phyloP scores from a whole-genome alignment of 495 filamentous ascomycete genomes.

The Hyaloscypha bicolor region DNA sequence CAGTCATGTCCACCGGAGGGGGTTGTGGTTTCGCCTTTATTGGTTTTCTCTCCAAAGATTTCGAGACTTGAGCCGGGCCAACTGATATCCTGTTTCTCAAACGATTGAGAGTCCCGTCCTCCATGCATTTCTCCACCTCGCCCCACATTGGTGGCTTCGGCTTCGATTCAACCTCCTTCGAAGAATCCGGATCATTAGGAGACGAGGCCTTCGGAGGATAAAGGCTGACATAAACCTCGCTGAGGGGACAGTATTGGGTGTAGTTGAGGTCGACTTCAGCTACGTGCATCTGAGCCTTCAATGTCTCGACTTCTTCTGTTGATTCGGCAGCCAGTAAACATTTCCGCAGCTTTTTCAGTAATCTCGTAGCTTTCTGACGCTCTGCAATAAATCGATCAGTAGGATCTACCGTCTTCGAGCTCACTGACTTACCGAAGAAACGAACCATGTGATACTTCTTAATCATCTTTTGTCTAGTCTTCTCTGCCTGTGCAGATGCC shows the following conservation, averaged over 20 bases:
- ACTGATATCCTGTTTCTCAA: conserved; percentile 50
- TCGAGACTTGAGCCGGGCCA: background rate
- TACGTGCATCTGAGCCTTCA: conserved; percentile 62
- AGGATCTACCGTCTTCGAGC: background rate
- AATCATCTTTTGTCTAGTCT: conserved; percentile 70
- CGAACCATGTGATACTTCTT: conserved; percentile 91
- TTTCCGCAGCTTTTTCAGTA: conserved; percentile 64
- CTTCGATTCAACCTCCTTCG: conserved; percentile 14
- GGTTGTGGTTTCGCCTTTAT: conserved; percentile 1
- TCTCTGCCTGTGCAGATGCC: conserved; percentile 54
- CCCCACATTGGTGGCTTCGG: conserved; percentile 65
- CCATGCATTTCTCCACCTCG: conserved; percentile 67
- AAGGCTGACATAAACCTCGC: conserved; percentile 77
- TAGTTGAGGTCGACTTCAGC: conserved; percentile 87
- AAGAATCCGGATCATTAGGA: conserved; percentile 32
- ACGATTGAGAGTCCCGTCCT: conserved; percentile 60
- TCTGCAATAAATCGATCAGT: conserved; percentile 52
- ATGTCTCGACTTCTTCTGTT: conserved; percentile 48
- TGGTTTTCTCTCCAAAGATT: conserved; percentile 13
- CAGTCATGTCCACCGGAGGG: conserved; percentile 21
- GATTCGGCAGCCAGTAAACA: conserved; percentile 50
- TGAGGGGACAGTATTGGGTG: conserved; percentile 77
- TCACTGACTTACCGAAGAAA: conserved; percentile 70
- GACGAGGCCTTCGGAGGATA: conserved; percentile 57
- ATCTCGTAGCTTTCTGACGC: conserved; percentile 78